Percentiles rank a stretch among this genome's conserved stretches.
phyloP scores from a whole-genome alignment of 2,329 filamentous ascomycete species.

The Monilinia fructigena region DNA sequence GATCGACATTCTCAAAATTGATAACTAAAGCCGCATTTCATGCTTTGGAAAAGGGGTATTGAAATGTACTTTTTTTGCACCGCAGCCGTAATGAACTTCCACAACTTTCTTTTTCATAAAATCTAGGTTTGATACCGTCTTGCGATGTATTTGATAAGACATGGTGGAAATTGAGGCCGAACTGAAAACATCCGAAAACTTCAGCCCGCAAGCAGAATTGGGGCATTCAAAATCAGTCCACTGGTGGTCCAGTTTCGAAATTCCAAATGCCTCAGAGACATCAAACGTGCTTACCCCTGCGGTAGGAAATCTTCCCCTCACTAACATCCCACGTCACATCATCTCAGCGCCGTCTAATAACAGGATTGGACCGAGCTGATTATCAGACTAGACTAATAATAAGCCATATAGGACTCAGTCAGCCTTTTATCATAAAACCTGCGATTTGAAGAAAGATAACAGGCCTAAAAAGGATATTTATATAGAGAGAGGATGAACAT shows the following conservation, averaged over 20 bases:
- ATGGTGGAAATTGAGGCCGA: slow-evolving; percentile 2
- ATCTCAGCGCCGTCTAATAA: too few species aligned
- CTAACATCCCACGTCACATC: too few species aligned
- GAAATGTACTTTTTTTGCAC: not conserved
- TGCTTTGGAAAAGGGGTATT: not conserved
- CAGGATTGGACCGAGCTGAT: too few species aligned
- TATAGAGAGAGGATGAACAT: too few species aligned
- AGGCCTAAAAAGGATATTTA: too few species aligned
- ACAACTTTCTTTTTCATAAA: not conserved
- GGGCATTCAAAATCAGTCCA: slow-evolving; percentile 7
- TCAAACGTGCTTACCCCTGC: not conserved
- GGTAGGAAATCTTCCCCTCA: too few species aligned
- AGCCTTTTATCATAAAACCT: too few species aligned
- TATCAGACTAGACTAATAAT: too few species aligned
- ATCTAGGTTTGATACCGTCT: not conserved
- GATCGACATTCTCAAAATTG: not conserved
- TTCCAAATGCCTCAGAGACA: not conserved
- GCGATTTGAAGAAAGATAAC: too few species aligned
- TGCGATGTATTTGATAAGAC: not conserved
- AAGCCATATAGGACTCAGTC: too few species aligned
- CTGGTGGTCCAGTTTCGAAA: not conserved
- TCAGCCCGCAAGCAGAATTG: not conserved
- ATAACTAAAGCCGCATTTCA: not conserved
- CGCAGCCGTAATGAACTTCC: not conserved
- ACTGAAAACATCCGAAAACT: not conserved